Evolutionary conservation across 2,329 filamentous ascomycete species (phyloP), one percentile per base, ranked within the genome.

Genomic region (Alternaria sp.): DNA sequence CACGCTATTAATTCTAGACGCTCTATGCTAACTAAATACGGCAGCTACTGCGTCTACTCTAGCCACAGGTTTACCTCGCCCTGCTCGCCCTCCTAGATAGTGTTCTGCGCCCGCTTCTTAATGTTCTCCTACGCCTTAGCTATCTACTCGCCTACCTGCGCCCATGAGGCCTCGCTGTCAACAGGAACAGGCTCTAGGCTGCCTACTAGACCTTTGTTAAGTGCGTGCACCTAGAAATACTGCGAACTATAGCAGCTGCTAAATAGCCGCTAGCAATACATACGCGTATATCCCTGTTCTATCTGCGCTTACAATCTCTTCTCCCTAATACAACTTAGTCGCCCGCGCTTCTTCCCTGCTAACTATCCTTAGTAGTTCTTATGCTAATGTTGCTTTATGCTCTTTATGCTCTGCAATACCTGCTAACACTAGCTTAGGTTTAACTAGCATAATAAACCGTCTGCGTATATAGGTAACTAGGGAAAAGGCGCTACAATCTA

Each of bases 231-330:
- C 33, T 58, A 6, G 31, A 58, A 58, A 31, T 58, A 58, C 51
- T 58, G 34, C 28, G 21, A 54, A 14, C 50, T 14, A 17, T 58
- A 21, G 11, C 37, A n/a, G 39, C 53, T 56, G 37, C 46, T 13
- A 28, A 56, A 56, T 5, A 56, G 26, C 51, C 37, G 46, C 53
- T 56, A 17, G 54, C 28, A 56, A 44, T 56, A 37, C 28, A 56
- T 37, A 28, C 26, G 29, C 36, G 24, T 45, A 21, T 37, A 56
- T 13, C 29, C 29, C 21, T 48, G 13, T 17, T 42, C 42, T 8
- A 56, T 42, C 46, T 44, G 21, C 14, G 29, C 37, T 36, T 51
- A 17, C 23, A 56, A 24, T 10, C 31, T 39, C 41, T 45, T 45
- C 41, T 34, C 41, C 28, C 37, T 36, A 14, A 46, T 46, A n/a